Evolutionary conservation across 163 green algal species (phyloP), one percentile per base, ranked within the genome.

Genomic region (Chlorella variabilis): DNA sequence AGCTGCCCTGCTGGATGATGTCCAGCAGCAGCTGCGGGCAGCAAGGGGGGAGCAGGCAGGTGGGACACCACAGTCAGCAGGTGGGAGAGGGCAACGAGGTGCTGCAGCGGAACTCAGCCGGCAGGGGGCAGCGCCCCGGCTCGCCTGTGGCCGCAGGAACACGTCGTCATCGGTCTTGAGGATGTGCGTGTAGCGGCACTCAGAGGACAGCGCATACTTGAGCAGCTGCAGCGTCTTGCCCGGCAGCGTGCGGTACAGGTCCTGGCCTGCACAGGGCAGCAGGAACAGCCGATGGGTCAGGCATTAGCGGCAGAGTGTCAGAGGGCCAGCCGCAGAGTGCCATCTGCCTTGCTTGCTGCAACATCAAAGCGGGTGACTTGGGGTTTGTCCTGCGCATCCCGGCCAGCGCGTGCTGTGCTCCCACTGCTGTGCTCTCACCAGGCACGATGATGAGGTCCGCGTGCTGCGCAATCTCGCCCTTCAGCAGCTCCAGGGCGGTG

Each of bases 101-200:
- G n/a, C n/a, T n/a, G n/a, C n/a, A n/a, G n/a, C n/a, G n/a, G n/a
- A n/a, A n/a, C n/a, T n/a, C n/a, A n/a, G n/a, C n/a, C n/a, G n/a
- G n/a, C n/a, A n/a, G n/a, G n/a, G n/a, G n/a, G 8, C 11, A 4
- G 13, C 13, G 31, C 7, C 21, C 8, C 23, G 61, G 17, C 73
- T 18, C 61, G 67, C 76, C 62, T 75, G 71, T 21, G 81, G 63
- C 23, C 86, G 51, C 23, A 91, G 39, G 70, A 80, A 90, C 17
- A 85, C 86, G 42, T 91, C 87, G 41, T 91, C 85, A 42, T 91
- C 87, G 7, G 85, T 88, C 63, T 91, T 91, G 0, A 90, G 17
- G 2, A 91, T 54, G 66, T 91, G 87, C 2, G 87, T 91, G 33
- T 81, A 91, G 31, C 65, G 33, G 56, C 83, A 85, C 1, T 66